phyloP scores from a whole-genome alignment of 1,139 yeast species.

The Zygoascus meyerae region DNA sequence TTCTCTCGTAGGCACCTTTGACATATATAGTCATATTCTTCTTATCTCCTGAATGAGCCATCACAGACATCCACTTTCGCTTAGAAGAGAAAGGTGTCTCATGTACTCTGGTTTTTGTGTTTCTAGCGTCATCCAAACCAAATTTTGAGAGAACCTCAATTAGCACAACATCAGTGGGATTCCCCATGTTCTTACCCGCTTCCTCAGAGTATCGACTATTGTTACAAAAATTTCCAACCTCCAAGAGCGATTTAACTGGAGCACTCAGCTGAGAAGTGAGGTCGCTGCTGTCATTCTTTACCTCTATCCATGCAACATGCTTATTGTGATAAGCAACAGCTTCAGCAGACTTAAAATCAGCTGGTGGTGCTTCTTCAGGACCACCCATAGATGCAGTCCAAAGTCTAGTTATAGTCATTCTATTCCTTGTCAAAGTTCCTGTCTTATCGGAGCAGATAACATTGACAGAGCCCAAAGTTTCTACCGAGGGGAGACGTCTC shows the following conservation, averaged over 20 bases:
- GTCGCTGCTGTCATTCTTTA: conserved; percentile 14
- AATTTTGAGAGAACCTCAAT: conserved; percentile 68
- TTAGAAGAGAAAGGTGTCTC: conserved; percentile 83
- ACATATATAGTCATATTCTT: conserved; percentile 55
- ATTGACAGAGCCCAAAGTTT: conserved; percentile 90
- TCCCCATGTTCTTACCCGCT: conserved; percentile 71
- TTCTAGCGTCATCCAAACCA: conserved; percentile 65
- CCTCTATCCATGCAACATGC: conserved; percentile 21
- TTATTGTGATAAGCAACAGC: conserved; percentile 10
- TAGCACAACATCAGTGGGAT: conserved; percentile 90
- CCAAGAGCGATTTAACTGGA: conserved; percentile 40
- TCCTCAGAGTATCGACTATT: conserved; percentile 61
- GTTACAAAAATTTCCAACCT: conserved; percentile 74
- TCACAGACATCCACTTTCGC: conserved; percentile 86
- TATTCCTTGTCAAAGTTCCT: conserved; percentile 90
- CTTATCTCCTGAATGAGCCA: conserved; percentile 55
- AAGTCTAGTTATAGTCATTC: conserved; percentile 81
- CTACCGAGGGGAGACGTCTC: conserved; percentile 88
- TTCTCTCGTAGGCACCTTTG: conserved; percentile 84
- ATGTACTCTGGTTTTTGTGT: conserved; percentile 48
- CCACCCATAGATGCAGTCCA: conserved; percentile 74
- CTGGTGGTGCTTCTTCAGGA: conserved; percentile 22
- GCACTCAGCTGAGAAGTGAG: conserved; percentile 15
- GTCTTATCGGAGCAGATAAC: conserved; percentile 95
- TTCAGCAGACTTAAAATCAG: conserved; percentile 1